These are phyloP conservation scores for Thyridium curvatum DNA, from an alignment of 2,329 filamentous ascomycete genomes.

Conservation along the genomic window DNA sequence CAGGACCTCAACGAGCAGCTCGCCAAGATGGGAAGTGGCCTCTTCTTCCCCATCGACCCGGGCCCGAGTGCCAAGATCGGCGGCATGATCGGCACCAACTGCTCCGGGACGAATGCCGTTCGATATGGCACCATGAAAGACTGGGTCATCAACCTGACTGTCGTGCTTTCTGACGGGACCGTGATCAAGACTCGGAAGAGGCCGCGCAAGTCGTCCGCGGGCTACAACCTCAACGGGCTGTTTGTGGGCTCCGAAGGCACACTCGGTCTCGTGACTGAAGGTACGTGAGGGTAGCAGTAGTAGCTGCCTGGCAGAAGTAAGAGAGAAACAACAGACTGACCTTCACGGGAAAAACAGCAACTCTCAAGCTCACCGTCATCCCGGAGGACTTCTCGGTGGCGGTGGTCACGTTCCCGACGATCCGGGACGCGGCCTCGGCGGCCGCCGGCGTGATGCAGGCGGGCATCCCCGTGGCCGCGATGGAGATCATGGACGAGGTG, in stretches of 20 bases:
- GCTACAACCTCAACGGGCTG: conserved; percentile 74
- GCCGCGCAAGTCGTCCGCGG: conserved; percentile 75
- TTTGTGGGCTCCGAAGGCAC: conserved; percentile 82
- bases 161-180: conserved; percentile 72
- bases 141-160: conserved; percentile 78
- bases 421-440: conserved; percentile 68
- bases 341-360: conserved; percentile 49
- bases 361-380: conserved; percentile 70
- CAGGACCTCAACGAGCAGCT: conserved; percentile 74
- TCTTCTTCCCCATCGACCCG: conserved; percentile 91
- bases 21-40: conserved; percentile 61
- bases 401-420: conserved; percentile 72
- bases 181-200: conserved; percentile 72
- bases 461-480: conserved; percentile 66
- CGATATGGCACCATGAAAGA: conserved; percentile 84
- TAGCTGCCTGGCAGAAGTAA: too few relatives aligned
- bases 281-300: conserved; percentile 20
- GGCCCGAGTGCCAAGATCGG: conserved; percentile 67
- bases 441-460: conserved; percentile 71
- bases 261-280: conserved; percentile 72
- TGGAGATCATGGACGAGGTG: conserved; percentile 86
- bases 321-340: too few relatives aligned
- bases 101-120: conserved; percentile 72
- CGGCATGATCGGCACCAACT: conserved; percentile 77
- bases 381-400: conserved; percentile 73